A percentile compares a stretch with the other conserved stretches of the same genome.
These are phyloP conservation scores for Aureobasidium sp. DNA, from an alignment of 2,329 filamentous ascomycete genomes.

Conservation along the genomic window DNA sequence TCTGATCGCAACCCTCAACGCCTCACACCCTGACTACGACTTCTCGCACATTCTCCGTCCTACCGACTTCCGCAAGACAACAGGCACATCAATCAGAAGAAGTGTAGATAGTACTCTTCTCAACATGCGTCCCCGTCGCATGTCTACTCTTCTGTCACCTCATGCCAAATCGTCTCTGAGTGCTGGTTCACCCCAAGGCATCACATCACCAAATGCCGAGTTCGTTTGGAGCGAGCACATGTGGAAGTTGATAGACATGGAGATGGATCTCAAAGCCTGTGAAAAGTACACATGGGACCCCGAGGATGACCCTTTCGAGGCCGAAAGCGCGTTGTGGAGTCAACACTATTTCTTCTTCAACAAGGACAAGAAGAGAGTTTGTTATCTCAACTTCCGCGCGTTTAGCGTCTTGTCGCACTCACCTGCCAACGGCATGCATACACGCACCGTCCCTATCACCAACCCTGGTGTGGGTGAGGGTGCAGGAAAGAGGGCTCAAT, in stretches of 20 bases:
- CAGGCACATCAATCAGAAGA: slow-evolving; percentile 73
- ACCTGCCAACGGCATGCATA: slow-evolving; percentile 41
- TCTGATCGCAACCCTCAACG: slow-evolving; percentile 91
- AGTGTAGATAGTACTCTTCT: slow-evolving; percentile 81
- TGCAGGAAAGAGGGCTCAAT: slow-evolving; percentile 73
- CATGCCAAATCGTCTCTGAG: slow-evolving; percentile 16
- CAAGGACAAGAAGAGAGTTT: slow-evolving; percentile 82
- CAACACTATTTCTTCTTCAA: slow-evolving; percentile 98
- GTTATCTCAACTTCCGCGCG: slow-evolving; percentile 88
- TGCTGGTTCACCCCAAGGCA: slow-evolving; percentile 14
- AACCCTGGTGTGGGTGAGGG: slow-evolving; percentile 41
- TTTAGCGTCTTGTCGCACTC: slow-evolving; percentile 67
- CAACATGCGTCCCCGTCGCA: slow-evolving; percentile 65
- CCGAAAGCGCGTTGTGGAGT: slow-evolving; percentile 90
- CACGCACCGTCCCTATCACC: slow-evolving; percentile 40
- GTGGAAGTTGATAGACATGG: slow-evolving; percentile 88
- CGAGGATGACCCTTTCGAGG: slow-evolving; percentile 82
- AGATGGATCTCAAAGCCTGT: slow-evolving; percentile 88
- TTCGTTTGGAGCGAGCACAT: slow-evolving; percentile 75
- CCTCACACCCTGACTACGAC: slow-evolving; percentile 92
- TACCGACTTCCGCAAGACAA: slow-evolving; percentile 83
- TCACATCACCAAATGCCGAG: slow-evolving; percentile 15
- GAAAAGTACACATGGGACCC: slow-evolving; percentile 85
- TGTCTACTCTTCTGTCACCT: slow-evolving; percentile 30
- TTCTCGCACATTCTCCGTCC: slow-evolving; percentile 89